Evolutionary conservation across 176 grass and related monocot species (phyloP).

Genomic region (Calamus simplicifolius): DNA sequence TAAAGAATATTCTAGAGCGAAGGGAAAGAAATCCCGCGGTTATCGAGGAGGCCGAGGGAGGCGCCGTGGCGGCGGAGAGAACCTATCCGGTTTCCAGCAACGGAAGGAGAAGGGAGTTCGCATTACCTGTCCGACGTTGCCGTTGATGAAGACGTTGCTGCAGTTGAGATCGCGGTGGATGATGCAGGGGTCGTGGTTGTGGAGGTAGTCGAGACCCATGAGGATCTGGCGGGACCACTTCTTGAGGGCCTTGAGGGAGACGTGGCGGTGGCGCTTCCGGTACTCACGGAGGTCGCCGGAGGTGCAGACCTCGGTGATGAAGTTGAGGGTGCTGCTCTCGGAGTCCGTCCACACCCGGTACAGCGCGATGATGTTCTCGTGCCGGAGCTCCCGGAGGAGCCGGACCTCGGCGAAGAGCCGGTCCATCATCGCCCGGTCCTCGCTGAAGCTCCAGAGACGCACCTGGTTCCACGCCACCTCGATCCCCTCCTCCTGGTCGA

Average conservation of each 20-base stretch:
- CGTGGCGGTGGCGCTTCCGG: constrained; percentile 63
- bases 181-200: constrained; percentile 84
- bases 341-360: constrained; percentile 72
- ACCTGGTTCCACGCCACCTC: constrained; percentile 98
- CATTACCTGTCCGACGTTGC: constrained; percentile 88
- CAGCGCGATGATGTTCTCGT: constrained; percentile 77
- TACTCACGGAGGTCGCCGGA: constrained; percentile 82
- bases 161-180: constrained; percentile 98
- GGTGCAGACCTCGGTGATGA: constrained; percentile 96
- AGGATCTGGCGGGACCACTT: constrained; percentile 91
- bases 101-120: too few relatives aligned
- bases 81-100: too few relatives aligned
- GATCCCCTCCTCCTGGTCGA: constrained; percentile 98
- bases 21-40: too few relatives aligned
- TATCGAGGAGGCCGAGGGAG: too few relatives aligned
- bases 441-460: constrained; percentile 35
- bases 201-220: constrained; percentile 69
- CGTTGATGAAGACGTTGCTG: constrained; percentile 99
- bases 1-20: too few relatives aligned
- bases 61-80: too few relatives aligned
- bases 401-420: constrained; percentile 77
- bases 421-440: constrained; percentile 53
- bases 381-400: constrained; percentile 65
- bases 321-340: constrained; percentile 65
- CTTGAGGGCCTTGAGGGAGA: constrained; percentile 88